Conservation (phyloP, 805 yeast species). For the Blastobotrys peoriensis region DNA sequence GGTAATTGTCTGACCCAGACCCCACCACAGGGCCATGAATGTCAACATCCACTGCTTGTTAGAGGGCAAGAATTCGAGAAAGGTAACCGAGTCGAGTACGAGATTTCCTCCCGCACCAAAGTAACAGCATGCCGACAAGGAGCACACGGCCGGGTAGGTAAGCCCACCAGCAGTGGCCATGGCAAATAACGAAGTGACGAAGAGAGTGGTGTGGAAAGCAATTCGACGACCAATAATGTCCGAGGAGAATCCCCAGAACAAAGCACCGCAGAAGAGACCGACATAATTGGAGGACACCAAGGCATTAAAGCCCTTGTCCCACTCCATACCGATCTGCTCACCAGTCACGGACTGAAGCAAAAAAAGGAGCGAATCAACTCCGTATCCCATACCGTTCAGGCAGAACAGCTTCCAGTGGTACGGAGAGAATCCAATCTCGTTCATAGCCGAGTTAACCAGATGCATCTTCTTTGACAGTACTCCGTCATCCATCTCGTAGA, state of each 20-base stretch:
- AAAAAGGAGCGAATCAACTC: slow-evolving; percentile 48
- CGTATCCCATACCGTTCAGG: slow-evolving; percentile 52
- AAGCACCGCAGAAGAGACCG: slow-evolving; percentile 48
- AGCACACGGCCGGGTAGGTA: slow-evolving; percentile 44
- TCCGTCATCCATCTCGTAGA: slow-evolving; percentile 11
- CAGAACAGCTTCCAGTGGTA: slow-evolving; percentile 45
- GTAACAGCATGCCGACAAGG: slow-evolving; percentile 40
- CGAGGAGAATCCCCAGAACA: slow-evolving; percentile 52
- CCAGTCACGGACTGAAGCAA: slow-evolving; percentile 43
- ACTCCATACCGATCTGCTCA: slow-evolving; percentile 43
- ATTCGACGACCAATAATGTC: slow-evolving; percentile 49
- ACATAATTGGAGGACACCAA: slow-evolving; percentile 43
- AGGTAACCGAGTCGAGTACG: slow-evolving; percentile 48
- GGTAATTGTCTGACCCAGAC: slow-evolving; percentile 53
- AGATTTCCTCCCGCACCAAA: slow-evolving; percentile 54
- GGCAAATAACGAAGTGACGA: slow-evolving; percentile 45
- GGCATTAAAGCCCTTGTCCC: slow-evolving; percentile 38
- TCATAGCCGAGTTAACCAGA: slow-evolving; percentile 48
- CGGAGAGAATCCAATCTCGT: slow-evolving; percentile 57
- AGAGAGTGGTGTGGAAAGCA: slow-evolving; percentile 46
- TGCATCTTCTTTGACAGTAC: slow-evolving; percentile 14
- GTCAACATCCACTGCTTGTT: slow-evolving; percentile 48
- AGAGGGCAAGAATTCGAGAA: slow-evolving; percentile 48
- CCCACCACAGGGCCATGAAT: slow-evolving; percentile 56
- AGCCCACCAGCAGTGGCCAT: slow-evolving; percentile 50